A percentile compares a stretch with the other conserved stretches of the same genome.
These are phyloP conservation scores for Fusarium tuaranense DNA, from an alignment of 2,329 filamentous ascomycete species.

Conservation along the genomic window DNA sequence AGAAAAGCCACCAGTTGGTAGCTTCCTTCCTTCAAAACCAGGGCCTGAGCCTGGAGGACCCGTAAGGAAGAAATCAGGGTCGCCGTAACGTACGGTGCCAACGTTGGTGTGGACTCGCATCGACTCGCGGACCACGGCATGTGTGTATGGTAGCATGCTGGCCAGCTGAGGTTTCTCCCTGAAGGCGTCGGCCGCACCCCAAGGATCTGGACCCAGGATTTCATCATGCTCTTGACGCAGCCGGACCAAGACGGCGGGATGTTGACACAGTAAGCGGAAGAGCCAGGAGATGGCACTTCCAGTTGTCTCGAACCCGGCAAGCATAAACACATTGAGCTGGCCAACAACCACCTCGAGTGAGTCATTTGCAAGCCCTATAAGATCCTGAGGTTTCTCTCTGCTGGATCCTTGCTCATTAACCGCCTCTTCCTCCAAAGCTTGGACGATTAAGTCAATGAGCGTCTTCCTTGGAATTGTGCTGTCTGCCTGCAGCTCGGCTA, in stretches of 20 bases:
- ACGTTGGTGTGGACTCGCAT: slow-evolving; percentile 47
- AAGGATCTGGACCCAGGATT: slow-evolving; percentile 47
- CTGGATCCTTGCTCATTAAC: neutral
- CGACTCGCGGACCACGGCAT: slow-evolving; percentile 53
- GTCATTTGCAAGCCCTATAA: slow-evolving; percentile 32
- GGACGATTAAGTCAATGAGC: slow-evolving; percentile 28
- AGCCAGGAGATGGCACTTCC: slow-evolving; percentile 51
- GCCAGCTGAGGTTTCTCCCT: slow-evolving; percentile 40
- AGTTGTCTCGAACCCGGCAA: slow-evolving; percentile 54
- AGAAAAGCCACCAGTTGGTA: slow-evolving; percentile 47
- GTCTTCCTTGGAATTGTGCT: slow-evolving; percentile 21
- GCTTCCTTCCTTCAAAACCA: slow-evolving; percentile 23
- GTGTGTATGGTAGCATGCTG: slow-evolving; percentile 51
- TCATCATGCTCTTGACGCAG: slow-evolving; percentile 52
- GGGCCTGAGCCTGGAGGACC: slow-evolving; percentile 19
- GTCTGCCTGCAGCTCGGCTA: slow-evolving; percentile 5
- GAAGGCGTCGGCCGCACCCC: slow-evolving; percentile 33
- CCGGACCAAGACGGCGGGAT: slow-evolving; percentile 46
- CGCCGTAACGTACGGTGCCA: slow-evolving; percentile 25
- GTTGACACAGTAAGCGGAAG: slow-evolving; percentile 45
- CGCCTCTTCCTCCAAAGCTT: slow-evolving; percentile 22
- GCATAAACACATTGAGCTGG: slow-evolving; percentile 52
- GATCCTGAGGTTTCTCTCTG: neutral
- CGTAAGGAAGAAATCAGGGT: slow-evolving; percentile 45
- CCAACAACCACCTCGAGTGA: slow-evolving; percentile 44